phyloP scores from a whole-genome alignment of 148 eudicot genomes.

The Oxyria digyna region DNA sequence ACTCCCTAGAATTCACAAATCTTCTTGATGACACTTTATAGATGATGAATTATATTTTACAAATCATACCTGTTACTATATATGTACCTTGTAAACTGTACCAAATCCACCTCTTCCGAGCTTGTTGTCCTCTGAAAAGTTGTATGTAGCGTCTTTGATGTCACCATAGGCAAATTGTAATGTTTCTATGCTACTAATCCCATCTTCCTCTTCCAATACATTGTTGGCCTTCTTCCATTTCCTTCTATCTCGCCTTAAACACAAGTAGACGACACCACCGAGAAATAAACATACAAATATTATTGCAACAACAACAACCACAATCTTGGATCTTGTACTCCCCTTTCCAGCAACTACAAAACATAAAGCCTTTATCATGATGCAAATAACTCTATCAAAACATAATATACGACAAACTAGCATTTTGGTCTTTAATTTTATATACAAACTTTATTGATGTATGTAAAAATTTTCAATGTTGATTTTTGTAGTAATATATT shows the following conservation, averaged over 20 bases:
- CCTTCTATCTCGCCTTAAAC: not conserved
- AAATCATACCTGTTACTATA: not conserved
- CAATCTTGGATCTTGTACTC: not conserved
- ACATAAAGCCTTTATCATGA: not conserved
- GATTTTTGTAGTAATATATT: too few species aligned
- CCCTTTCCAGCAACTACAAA: not conserved
- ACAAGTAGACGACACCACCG: not conserved
- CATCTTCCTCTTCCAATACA: not conserved
- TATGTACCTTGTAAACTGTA: not conserved
- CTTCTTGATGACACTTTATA: not conserved
- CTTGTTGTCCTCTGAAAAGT: not conserved
- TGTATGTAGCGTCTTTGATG: not conserved
- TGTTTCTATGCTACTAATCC: not conserved
- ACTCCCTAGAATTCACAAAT: constrained; percentile 20
- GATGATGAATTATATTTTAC: not conserved
- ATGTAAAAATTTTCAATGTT: too few species aligned
- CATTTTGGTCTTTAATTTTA: too few species aligned
- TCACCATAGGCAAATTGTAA: not conserved
- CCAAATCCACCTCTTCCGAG: constrained; percentile 7
- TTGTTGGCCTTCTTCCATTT: not conserved
- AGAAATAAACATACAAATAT: not conserved
- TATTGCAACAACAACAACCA: not conserved
- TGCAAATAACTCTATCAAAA: not conserved
- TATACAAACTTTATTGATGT: not conserved
- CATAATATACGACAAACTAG: not conserved